Percentiles rank a stretch among this genome's conserved stretches.
These are phyloP conservation scores for Mortierella claussenii DNA, from an alignment of 192 early-diverging fungal genomes.

Conservation along the genomic window DNA sequence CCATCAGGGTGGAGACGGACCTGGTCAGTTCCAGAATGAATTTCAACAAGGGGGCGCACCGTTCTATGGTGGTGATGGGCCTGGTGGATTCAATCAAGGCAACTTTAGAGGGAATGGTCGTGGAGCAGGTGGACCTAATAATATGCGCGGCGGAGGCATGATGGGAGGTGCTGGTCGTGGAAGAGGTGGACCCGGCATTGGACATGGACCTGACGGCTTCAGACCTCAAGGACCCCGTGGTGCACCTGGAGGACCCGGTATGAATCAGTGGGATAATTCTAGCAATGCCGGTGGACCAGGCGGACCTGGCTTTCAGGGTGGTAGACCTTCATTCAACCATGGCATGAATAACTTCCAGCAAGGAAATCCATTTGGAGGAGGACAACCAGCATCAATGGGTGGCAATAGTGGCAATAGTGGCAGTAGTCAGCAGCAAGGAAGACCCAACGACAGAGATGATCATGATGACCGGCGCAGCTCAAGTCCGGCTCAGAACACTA, in stretches of 20 bases:
- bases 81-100: conserved; percentile 24
- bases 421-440: conserved; percentile 6
- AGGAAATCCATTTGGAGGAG: conserved; percentile 12
- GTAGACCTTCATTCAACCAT: conserved; percentile 28
- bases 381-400: conserved; percentile 1
- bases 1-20: conserved; percentile 7
- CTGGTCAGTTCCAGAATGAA: conserved; percentile 14
- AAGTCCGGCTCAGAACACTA: conserved; percentile 18
- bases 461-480: conserved; percentile 31
- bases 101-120: conserved; percentile 34
- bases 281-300: conserved; percentile 20
- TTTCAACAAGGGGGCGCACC: conserved; percentile 20
- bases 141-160: conserved; percentile 33
- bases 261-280: conserved; percentile 35
- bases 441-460: conserved; percentile 16
- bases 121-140: conserved; percentile 17
- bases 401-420: background rate
- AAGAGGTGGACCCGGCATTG: conserved; percentile 20
- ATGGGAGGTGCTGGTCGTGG: conserved; percentile 19
- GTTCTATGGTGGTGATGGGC: conserved; percentile 24
- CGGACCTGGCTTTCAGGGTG: conserved; percentile 32
- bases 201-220: conserved; percentile 16
- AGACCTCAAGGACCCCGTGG: conserved; percentile 15
- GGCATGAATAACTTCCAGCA: conserved; percentile 27
- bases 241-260: conserved; percentile 9